Evolutionary conservation across 345 rosid species (phyloP).

Genomic region (Brassica carinata): DNA sequence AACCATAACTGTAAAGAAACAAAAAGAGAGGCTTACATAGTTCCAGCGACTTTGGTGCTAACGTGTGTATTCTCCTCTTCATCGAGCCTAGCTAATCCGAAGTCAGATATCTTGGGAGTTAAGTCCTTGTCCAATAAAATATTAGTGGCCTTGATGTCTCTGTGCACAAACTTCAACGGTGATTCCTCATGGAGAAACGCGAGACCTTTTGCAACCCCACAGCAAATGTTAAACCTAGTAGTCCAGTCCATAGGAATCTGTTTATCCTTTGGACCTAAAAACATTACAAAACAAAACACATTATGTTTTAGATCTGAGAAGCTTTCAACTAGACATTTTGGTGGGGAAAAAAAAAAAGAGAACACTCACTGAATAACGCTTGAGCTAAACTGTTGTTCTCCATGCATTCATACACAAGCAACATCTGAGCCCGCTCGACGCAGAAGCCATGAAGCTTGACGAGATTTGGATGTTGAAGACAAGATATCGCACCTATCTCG

Average conservation of each 20-base stretch:
- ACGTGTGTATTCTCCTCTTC: constrained; percentile 58
- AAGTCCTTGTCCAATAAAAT: constrained; percentile 51
- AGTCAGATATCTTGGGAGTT: constrained; percentile 66
- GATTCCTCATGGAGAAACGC: constrained; percentile 68
- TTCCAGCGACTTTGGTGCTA: constrained; percentile 69
- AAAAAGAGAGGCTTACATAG: constrained; percentile 44
- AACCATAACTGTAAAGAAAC: neutral
- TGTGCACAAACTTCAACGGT: constrained; percentile 58
- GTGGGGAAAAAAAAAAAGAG: neutral
- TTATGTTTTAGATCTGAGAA: neutral
- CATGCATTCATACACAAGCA: constrained; percentile 68
- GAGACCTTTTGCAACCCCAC: constrained; percentile 63
- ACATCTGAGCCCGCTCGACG: constrained; percentile 58
- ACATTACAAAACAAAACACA: constrained; percentile 6
- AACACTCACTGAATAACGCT: constrained; percentile 60
- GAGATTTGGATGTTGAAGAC: constrained; percentile 73
- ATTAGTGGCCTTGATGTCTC: constrained; percentile 70
- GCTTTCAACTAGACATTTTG: neutral
- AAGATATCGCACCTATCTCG: constrained; percentile 69
- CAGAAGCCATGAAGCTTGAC: constrained; percentile 74
- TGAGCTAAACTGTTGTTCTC: constrained; percentile 67
- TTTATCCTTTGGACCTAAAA: constrained; percentile 42
- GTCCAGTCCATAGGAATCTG: constrained; percentile 54
- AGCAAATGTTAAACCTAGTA: constrained; percentile 49
- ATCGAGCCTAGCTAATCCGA: constrained; percentile 63